These are phyloP conservation scores for Saxophila tyrrhenica DNA, from an alignment of 495 filamentous ascomycete species.

Conservation along the genomic window DNA sequence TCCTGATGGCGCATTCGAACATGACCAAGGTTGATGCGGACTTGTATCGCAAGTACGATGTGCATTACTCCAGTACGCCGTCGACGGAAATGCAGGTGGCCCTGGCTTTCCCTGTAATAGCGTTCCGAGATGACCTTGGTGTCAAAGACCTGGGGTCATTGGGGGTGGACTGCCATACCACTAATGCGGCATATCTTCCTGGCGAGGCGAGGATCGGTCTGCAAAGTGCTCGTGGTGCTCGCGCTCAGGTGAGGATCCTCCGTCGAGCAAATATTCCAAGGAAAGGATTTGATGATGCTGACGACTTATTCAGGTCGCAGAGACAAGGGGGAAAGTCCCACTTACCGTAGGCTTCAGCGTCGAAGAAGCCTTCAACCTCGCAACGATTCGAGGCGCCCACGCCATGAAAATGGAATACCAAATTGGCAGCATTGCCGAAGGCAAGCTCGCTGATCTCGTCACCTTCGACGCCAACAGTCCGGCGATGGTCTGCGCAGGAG, in stretches of 20 bases:
- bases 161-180: conserved; percentile 41
- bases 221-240: conserved; percentile 30
- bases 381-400: conserved; percentile 38
- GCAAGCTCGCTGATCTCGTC: conserved; percentile 40
- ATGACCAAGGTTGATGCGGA: conserved; percentile 8
- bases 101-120: conserved; percentile 3
- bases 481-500: conserved; percentile 32
- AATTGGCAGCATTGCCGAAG: conserved; percentile 34
- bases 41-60: conserved; percentile 6
- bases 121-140: conserved; percentile 1
- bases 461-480: conserved; percentile 39
- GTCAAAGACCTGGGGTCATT: conserved; percentile 24
- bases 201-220: conserved; percentile 38
- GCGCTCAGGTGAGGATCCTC: conserved; percentile 16
- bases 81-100: conserved; percentile 23
- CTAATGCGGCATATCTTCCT: conserved; percentile 31
- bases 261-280: too few relatives aligned
- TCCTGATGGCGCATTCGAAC: conserved; percentile 14
- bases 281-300: too few relatives aligned
- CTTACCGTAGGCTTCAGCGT: conserved; percentile 28
- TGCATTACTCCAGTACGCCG: conserved; percentile 21
- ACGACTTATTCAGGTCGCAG: conserved; percentile 6
- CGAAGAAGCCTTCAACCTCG: conserved; percentile 39
- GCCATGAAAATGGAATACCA: conserved; percentile 33
- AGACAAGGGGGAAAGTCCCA: conserved; percentile 23